These are phyloP conservation scores for Tulasnella sp. DNA, from an alignment of 768 basidiomycete genomes.

Conservation along the genomic window DNA sequence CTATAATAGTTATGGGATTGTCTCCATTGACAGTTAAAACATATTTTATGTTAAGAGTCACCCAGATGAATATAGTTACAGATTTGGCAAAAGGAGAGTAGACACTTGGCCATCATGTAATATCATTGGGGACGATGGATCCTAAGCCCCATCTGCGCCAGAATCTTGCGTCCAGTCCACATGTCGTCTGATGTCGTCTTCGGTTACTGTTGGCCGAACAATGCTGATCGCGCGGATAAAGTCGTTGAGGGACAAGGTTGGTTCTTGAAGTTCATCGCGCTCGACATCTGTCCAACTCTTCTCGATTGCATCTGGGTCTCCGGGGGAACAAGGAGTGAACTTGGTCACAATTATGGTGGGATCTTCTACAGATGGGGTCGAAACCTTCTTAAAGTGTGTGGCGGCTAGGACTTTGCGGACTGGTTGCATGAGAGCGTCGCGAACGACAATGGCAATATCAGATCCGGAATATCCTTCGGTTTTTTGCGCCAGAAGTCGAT, in stretches of 20 bases:
- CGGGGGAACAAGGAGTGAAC: conserved; percentile 95
- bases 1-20: neutral
- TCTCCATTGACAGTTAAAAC: neutral
- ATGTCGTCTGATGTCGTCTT: conserved; percentile 72
- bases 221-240: conserved; percentile 69
- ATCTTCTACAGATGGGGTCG: conserved; percentile 25
- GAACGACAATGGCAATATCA: conserved; percentile 86
- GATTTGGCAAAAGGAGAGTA: too few relatives aligned
- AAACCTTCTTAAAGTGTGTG: conserved; percentile 76
- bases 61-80: neutral
- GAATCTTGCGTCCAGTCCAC: conserved; percentile 77
- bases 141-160: conserved; percentile 32
- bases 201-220: conserved; percentile 78
- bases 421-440: conserved; percentile 97
- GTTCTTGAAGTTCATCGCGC: conserved; percentile 82
- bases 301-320: conserved; percentile 72
- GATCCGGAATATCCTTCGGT: conserved; percentile 95
- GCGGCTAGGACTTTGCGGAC: conserved; percentile 91
- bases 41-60: neutral
- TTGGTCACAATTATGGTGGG: conserved; percentile 27
- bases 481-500: conserved; percentile 60
- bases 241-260: conserved; percentile 60
- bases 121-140: too few relatives aligned
- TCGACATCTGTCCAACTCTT: conserved; percentile 81
- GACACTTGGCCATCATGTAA: too few relatives aligned